Evolutionary conservation across 2,329 filamentous ascomycete species (phyloP).

Genomic region (Clathrospora elynae): DNA sequence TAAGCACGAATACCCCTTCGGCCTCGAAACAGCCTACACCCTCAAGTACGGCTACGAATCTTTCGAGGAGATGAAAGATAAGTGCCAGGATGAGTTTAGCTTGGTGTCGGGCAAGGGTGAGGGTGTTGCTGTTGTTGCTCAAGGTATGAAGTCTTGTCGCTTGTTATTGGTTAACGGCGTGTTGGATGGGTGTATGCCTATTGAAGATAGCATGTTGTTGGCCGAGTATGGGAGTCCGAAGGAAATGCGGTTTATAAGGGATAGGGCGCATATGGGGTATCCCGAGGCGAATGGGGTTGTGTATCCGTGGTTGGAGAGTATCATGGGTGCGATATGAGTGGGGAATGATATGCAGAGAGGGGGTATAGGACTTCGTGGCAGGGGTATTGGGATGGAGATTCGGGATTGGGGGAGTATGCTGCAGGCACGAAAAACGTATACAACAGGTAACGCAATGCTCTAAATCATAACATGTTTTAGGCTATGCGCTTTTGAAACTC

Average conservation of each 20-base stretch:
- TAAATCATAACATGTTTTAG: too few species aligned
- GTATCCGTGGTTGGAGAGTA: slow-evolving; percentile 41
- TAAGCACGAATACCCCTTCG: slow-evolving; percentile 64
- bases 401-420: too few species aligned
- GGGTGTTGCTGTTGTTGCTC: slow-evolving; percentile 45
- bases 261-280: slow-evolving; percentile 55
- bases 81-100: slow-evolving; percentile 57
- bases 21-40: slow-evolving; percentile 56
- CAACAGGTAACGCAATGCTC: too few species aligned
- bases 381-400: too few species aligned
- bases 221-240: slow-evolving; percentile 59
- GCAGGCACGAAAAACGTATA: too few species aligned
- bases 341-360: too few species aligned
- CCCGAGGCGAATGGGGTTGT: slow-evolving; percentile 40
- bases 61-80: slow-evolving; percentile 53
- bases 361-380: too few species aligned
- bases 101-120: slow-evolving; percentile 59
- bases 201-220: slow-evolving; percentile 62
- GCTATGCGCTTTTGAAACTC: too few species aligned
- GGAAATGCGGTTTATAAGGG: slow-evolving; percentile 54
- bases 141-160: slow-evolving; percentile 52
- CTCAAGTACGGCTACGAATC: slow-evolving; percentile 52
- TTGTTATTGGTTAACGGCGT: slow-evolving; percentile 62
- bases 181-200: slow-evolving; percentile 64
- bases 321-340: too few species aligned